phyloP scores from a whole-genome alignment of 2,329 filamentous ascomycete genomes.

The Akanthomyces dipterigenus region DNA sequence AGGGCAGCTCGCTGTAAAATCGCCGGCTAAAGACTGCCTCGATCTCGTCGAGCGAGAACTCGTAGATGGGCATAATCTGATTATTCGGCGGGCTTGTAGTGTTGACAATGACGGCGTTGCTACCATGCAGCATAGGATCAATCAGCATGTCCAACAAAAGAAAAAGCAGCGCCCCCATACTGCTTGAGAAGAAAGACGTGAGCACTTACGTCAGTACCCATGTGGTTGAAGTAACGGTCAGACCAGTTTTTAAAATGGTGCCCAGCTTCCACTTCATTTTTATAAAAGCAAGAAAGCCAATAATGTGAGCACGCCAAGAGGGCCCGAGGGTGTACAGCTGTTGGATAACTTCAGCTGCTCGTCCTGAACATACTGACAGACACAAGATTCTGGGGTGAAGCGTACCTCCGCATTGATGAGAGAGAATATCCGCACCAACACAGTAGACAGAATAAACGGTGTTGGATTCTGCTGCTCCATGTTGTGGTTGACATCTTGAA shows the following conservation, averaged over 20 bases:
- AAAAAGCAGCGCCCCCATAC: background rate
- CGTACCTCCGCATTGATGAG: slow-evolving; percentile 1
- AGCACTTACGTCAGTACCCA: background rate
- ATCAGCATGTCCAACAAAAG: background rate
- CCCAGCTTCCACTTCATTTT: background rate
- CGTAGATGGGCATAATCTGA: slow-evolving; percentile 1
- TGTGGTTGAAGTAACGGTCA: background rate
- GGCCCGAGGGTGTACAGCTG: background rate
- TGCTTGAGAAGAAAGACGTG: background rate
- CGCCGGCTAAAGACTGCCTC: background rate
- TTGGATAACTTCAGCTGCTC: background rate
- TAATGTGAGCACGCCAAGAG: slow-evolving; percentile 1
- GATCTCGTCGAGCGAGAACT: background rate
- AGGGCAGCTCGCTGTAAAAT: slow-evolving; percentile 1
- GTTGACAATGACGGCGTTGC: slow-evolving; percentile 1
- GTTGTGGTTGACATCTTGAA: background rate
- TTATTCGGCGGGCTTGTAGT: background rate
- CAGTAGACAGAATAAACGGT: background rate
- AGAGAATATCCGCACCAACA: slow-evolving; percentile 2
- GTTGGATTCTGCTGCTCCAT: background rate
- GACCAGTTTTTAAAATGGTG: background rate
- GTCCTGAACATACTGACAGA: background rate
- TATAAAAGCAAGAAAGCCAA: slow-evolving; percentile 2
- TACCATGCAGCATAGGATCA: background rate
- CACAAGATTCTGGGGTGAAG: background rate